Percentiles rank a stretch among this genome's conserved stretches.
Evolutionary conservation across 2,329 filamentous ascomycete species (phyloP).

Genomic region (Penicillium hordei): DNA sequence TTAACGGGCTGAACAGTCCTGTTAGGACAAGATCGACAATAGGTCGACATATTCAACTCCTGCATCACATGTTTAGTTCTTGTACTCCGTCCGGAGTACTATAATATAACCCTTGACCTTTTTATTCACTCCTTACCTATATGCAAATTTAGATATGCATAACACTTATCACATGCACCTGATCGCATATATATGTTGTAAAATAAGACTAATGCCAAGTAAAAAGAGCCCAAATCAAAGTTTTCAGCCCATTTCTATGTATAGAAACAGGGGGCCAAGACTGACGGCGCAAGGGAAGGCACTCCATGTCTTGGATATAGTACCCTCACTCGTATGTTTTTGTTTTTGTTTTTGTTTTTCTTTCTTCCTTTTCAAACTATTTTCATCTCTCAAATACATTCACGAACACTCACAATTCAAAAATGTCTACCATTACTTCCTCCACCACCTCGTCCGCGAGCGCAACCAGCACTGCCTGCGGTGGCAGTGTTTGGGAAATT

Average conservation of each 20-base stretch:
- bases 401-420: not conserved
- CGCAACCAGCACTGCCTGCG: slow-evolving; percentile 23
- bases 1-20: not conserved
- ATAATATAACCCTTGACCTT: not conserved
- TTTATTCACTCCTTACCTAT: not conserved
- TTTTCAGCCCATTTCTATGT: slow-evolving; percentile 4
- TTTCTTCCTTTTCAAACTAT: not conserved
- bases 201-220: not conserved
- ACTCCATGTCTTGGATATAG: slow-evolving; percentile 1
- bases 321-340: too few species aligned
- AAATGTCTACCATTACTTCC: slow-evolving; percentile 24
- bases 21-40: not conserved
- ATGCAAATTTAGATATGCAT: not conserved
- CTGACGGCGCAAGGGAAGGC: not conserved
- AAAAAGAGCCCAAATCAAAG: not conserved
- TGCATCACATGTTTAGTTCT: not conserved
- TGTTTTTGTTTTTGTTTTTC: not conserved
- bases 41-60: not conserved
- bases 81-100: not conserved
- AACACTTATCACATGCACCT: slow-evolving; percentile 2
- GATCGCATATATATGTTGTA: not conserved
- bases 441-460: slow-evolving; percentile 23
- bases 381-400: not conserved
- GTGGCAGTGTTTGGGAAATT: slow-evolving; percentile 42
- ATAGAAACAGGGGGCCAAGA: not conserved